Evolutionary conservation across 257 asterid genomes (phyloP).

Genomic region (Jacaranda copaia): DNA sequence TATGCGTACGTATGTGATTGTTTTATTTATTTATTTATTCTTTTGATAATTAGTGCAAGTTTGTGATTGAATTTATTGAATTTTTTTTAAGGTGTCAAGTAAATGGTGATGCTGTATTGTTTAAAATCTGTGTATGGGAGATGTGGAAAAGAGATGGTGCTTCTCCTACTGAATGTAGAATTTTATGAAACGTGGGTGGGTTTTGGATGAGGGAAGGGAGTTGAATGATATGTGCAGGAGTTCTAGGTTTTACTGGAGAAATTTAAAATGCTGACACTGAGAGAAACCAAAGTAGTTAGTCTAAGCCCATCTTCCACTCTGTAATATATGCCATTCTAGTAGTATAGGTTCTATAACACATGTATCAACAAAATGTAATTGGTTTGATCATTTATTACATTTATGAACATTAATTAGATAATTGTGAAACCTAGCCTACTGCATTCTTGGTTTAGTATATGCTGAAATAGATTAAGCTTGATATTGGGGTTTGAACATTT

Average conservation of each 20-base stretch:
- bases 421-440: neutral
- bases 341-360: neutral
- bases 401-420: neutral
- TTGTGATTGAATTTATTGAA: neutral
- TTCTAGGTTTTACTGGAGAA: neutral
- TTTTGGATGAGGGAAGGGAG: neutral
- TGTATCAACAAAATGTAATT: neutral
- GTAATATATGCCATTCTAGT: neutral
- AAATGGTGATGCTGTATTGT: neutral
- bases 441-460: neutral
- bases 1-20: neutral
- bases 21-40: too few species aligned
- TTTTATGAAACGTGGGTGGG: neutral
- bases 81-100: neutral
- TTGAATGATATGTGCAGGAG: neutral
- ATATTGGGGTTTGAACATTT: neutral
- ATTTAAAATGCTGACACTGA: neutral
- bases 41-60: too few species aligned
- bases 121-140: neutral
- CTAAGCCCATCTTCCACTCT: neutral
- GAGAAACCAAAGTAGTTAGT: neutral
- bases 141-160: neutral
- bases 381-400: neutral
- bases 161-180: neutral
- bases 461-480: neutral